These are phyloP conservation scores for Schizosaccharomyces japonicus DNA, from an alignment of 805 yeast genomes.

Conservation along the genomic window DNA sequence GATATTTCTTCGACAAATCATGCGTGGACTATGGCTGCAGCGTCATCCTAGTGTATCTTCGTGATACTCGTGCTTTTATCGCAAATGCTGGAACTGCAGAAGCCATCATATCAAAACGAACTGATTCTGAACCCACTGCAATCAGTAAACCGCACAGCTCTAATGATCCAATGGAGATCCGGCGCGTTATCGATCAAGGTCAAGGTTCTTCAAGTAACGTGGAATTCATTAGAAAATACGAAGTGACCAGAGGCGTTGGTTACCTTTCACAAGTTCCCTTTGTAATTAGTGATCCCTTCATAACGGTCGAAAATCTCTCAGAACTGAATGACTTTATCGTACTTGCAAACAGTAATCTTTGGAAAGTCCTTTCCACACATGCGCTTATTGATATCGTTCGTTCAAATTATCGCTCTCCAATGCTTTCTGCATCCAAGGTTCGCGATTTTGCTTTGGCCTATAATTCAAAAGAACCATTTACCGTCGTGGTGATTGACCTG, in stretches of 20 bases:
- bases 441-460: slow-evolving; percentile 87
- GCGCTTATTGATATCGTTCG: slow-evolving; percentile 78
- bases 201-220: slow-evolving; percentile 75
- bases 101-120: slow-evolving; percentile 43
- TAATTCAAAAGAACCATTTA: slow-evolving; percentile 57
- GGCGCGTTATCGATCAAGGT: slow-evolving; percentile 69
- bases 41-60: slow-evolving; percentile 57
- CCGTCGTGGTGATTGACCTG: slow-evolving; percentile 57
- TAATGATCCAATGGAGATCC: slow-evolving; percentile 47
- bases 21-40: slow-evolving; percentile 71
- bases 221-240: slow-evolving; percentile 57
- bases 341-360: slow-evolving; percentile 57
- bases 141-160: slow-evolving; percentile 70
- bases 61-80: slow-evolving; percentile 42
- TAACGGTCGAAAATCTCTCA: slow-evolving; percentile 33
- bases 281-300: slow-evolving; percentile 65
- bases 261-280: slow-evolving; percentile 69
- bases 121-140: slow-evolving; percentile 55
- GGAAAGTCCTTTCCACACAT: slow-evolving; percentile 66
- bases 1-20: not conserved
- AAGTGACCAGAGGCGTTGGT: slow-evolving; percentile 80
- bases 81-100: slow-evolving; percentile 84
- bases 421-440: slow-evolving; percentile 74
- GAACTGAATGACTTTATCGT: slow-evolving; percentile 37
- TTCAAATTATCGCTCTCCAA: slow-evolving; percentile 58